Evolutionary conservation across 768 basidiomycete species (phyloP).

Genomic region (Boletus patriciae): DNA sequence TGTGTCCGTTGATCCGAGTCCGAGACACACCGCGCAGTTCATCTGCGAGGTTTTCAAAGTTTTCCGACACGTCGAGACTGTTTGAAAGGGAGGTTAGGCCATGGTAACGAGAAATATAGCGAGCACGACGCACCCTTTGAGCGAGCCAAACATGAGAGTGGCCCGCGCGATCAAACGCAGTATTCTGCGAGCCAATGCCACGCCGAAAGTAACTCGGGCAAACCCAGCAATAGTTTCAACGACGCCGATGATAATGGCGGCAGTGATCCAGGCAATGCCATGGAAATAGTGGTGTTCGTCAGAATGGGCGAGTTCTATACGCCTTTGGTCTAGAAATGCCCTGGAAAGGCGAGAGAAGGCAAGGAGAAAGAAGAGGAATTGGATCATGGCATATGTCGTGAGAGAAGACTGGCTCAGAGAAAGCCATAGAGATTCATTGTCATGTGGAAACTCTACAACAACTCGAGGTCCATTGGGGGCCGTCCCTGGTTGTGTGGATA

Average conservation of each 20-base stretch:
- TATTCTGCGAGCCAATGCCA: slow-evolving; percentile 55
- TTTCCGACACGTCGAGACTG: slow-evolving; percentile 55
- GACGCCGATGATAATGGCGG: slow-evolving; percentile 59
- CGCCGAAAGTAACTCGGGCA: slow-evolving; percentile 50
- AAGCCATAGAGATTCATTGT: slow-evolving; percentile 43
- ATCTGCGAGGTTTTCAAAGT: slow-evolving; percentile 46
- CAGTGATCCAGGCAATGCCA: slow-evolving; percentile 67
- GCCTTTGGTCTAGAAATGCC: slow-evolving; percentile 50
- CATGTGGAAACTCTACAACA: slow-evolving; percentile 46
- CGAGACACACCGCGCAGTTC: slow-evolving; percentile 35
- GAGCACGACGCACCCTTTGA: slow-evolving; percentile 59
- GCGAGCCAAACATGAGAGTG: slow-evolving; percentile 57
- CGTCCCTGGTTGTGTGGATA: slow-evolving; percentile 9
- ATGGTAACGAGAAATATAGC: neutral
- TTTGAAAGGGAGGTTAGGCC: neutral
- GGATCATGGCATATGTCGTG: slow-evolving; percentile 55
- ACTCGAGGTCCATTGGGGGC: slow-evolving; percentile 19
- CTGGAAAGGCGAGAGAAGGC: slow-evolving; percentile 57
- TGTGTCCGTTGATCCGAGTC: slow-evolving; percentile 24
- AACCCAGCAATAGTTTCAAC: slow-evolving; percentile 69
- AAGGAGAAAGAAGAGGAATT: slow-evolving; percentile 58
- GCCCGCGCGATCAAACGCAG: slow-evolving; percentile 55
- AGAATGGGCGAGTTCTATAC: slow-evolving; percentile 46
- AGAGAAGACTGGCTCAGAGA: slow-evolving; percentile 64
- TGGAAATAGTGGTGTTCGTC: slow-evolving; percentile 51